Conservation (phyloP, 345 rosid species). For the Pistacia vera region DNA sequence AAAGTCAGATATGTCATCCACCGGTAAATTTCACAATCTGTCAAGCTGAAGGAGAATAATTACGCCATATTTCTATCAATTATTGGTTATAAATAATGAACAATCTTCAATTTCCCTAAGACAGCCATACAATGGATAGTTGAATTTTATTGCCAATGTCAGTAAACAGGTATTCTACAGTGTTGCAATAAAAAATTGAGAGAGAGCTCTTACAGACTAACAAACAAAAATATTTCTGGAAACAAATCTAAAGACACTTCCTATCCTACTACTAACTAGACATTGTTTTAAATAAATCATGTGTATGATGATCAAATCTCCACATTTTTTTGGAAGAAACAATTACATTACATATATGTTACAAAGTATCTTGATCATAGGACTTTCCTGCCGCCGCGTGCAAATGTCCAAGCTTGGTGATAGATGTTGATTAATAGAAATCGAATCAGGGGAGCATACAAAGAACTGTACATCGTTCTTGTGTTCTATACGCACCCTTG, state of each 20-base stretch:
- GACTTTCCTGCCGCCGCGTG: background rate
- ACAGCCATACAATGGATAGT: background rate
- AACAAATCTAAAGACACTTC: background rate
- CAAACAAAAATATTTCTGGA: slow-evolving; percentile 14
- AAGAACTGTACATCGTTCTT: slow-evolving; percentile 13
- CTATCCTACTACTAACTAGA: background rate
- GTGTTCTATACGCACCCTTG: slow-evolving; percentile 89
- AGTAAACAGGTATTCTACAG: slow-evolving; percentile 11
- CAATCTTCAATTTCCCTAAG: too few species aligned
- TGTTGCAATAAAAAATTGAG: slow-evolving; percentile 5
- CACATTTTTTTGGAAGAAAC: background rate
- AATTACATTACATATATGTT: slow-evolving; percentile 28
- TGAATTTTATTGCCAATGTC: slow-evolving; percentile 22
- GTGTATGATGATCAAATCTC: slow-evolving; percentile 6
- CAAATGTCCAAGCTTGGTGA: background rate
- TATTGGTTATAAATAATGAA: too few species aligned
- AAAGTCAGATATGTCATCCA: too few species aligned
- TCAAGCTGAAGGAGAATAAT: too few species aligned
- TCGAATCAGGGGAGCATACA: background rate
- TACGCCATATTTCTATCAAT: too few species aligned
- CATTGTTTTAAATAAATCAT: slow-evolving; percentile 14
- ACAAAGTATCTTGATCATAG: slow-evolving; percentile 12
- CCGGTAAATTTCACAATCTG: too few species aligned
- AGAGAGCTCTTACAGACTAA: background rate
- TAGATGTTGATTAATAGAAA: slow-evolving; percentile 3